A percentile compares a stretch with the other conserved stretches of the same genome.
These are phyloP conservation scores for Penicillium glabrum DNA, from an alignment of 2,329 filamentous ascomycete genomes.

Conservation along the genomic window DNA sequence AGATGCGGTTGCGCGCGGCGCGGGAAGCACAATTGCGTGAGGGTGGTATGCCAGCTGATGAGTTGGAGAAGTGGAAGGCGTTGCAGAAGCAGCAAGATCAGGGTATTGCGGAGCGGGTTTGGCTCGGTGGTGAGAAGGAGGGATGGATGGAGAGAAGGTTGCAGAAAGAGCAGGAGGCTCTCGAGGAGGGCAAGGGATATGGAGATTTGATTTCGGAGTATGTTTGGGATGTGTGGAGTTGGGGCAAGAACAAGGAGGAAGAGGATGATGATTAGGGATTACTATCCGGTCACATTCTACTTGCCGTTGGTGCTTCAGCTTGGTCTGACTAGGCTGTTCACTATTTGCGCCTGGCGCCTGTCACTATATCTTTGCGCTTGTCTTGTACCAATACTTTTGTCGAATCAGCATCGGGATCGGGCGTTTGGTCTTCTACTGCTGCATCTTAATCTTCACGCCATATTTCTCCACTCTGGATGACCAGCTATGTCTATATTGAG, in stretches of 20 bases:
- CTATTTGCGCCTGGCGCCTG: not conserved
- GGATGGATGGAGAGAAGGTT: slow-evolving; percentile 46
- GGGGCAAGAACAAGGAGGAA: slow-evolving; percentile 30
- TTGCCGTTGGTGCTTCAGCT: not conserved
- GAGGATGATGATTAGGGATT: slow-evolving; percentile 16
- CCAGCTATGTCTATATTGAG: not conserved
- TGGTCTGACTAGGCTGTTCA: not conserved
- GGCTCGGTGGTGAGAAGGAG: slow-evolving; percentile 43
- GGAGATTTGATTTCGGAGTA: slow-evolving; percentile 47
- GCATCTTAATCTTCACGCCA: not conserved
- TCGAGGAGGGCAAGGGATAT: slow-evolving; percentile 46
- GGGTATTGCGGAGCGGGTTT: slow-evolving; percentile 32
- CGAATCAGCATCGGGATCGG: slow-evolving; percentile 17
- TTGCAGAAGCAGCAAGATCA: slow-evolving; percentile 28
- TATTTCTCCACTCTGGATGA: not conserved
- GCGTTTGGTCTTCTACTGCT: slow-evolving; percentile 11
- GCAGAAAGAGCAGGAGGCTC: slow-evolving; percentile 43
- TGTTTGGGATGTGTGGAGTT: slow-evolving; percentile 49
- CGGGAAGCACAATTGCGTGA: slow-evolving; percentile 27
- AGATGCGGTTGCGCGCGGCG: slow-evolving; percentile 29
- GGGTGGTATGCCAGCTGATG: slow-evolving; percentile 21
- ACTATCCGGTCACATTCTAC: not conserved
- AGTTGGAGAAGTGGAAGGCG: slow-evolving; percentile 35
- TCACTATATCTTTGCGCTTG: not conserved
- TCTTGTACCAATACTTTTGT: slow-evolving; percentile 14